Evolutionary conservation across 1,284 basidiomycete genomes (phyloP), one percentile per base, ranked within the genome.

Genomic region (Ceratobasidium sp.): DNA sequence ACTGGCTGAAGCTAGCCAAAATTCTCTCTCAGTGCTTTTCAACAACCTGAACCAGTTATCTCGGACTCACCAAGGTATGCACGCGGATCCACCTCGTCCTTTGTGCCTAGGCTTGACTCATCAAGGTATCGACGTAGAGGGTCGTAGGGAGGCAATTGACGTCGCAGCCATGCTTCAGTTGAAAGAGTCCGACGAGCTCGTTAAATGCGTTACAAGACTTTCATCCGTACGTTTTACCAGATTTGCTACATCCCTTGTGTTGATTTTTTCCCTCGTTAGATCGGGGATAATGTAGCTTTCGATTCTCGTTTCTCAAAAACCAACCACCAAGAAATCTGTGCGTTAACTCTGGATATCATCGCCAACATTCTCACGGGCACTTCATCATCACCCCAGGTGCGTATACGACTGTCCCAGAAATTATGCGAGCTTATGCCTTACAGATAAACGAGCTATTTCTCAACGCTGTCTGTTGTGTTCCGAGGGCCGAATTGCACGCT

Each of bases 121-220:
- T 41, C 36, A 47, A 24, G 9, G 1, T 29, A 29, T 36, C 11
- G 2, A 1, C n/a, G 24, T 27, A 72, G 69, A 72, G 0, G 24
- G 24, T 1, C 48, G 69, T 19, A 62, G 57, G 22, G 57, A 62
- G 51, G 57, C 31, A 6, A 56, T 72, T 19, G 69, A 72, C 29
- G 50, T 72, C 14, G 44, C 57, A 9, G 56, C 69, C 9, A 72
- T 72, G 69, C 69, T 72, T 19, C 33, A 50, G 24, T 14, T 72
- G n/a, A 29, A 48, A 14, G 31, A 53, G 22, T 62, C 56, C 29
- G 8, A 36, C 45, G 69, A 72, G 15, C 33, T 72, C 6, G 22
- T 62, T 44, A 45, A 72, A 44, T 72, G 31, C 33, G 69, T 57
- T 11, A 60, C 19, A 11, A 72, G 60, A 48, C 44, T 72, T 33